Base-by-base conservation (phyloP, 2,329 filamentous ascomycete species). In the Cladosporium velox region DNA sequence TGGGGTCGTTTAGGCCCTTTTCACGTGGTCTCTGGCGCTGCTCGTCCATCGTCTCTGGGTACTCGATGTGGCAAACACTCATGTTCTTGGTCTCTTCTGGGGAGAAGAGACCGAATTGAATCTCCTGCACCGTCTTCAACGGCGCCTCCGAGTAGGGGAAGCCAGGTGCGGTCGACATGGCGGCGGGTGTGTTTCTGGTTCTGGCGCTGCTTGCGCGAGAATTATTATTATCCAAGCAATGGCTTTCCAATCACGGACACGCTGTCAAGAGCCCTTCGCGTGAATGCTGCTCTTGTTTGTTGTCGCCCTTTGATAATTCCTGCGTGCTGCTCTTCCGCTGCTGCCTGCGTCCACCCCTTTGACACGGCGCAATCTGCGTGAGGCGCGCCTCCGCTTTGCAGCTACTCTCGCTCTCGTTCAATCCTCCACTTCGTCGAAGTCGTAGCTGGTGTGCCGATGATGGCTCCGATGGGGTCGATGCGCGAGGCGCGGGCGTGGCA, bases 1-100 rank as follows among this genome's bases (percentile, higher is more conserved):
- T 91, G 71, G 95, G 93, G 78, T 99, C 95, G 78, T 98, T 98
- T 72, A 98, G 85, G 76, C 95, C 95, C 77, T 91, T 90, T 69
- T 95, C 91, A 72, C 95, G 92, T 70, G 95, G 95, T 78, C 92
- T 92, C 72, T 91, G 90, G 76, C 93, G 91, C 79, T 90, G 90
- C 80, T 99, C 95, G 77, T 99, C 95, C 95, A 99, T 97, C 32
- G 95, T 98, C 84, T 99, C 95, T n/a, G 95, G 93, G 78, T 97
- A 98, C 79, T 95, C 87, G 78, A 99, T 94, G 79, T 97, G 92
- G 73, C 90, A 91, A 70, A 98, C 94, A 81, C 93, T 97, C 92
- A 98, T 96, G 76, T 91, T 93, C 85, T 99, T 98, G 81, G 98
- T 97, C 84, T 99, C 96, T 79, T 99, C 95, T 30, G 95, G 95